phyloP scores from a whole-genome alignment of 768 basidiomycete genomes.

The Kwoniella sp. region DNA sequence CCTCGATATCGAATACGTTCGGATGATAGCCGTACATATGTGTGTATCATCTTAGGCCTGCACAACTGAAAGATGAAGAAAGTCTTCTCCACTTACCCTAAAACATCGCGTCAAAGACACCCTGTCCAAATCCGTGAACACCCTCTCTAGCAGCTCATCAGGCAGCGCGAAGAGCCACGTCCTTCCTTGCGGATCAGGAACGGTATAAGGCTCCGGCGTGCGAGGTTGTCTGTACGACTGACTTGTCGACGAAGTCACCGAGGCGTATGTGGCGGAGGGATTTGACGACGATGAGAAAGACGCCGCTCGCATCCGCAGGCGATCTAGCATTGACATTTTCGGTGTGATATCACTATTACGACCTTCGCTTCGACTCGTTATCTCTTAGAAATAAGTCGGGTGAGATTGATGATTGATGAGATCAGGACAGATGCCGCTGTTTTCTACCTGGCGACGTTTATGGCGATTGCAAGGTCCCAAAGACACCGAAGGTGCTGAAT shows the following conservation, averaged over 20 bases:
- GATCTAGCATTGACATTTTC: constrained; percentile 21
- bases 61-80: too few species aligned
- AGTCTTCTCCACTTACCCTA: constrained; percentile 31
- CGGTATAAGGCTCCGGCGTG: constrained; percentile 32
- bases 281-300: constrained; percentile 7
- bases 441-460: too few species aligned
- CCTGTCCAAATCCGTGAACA: constrained; percentile 39
- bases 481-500: too few species aligned
- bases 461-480: too few species aligned
- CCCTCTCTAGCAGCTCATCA: constrained; percentile 39
- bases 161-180: constrained; percentile 36
- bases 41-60: too few species aligned
- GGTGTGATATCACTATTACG: not conserved
- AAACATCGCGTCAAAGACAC: constrained; percentile 34
- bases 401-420: not conserved
- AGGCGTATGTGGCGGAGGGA: constrained; percentile 13
- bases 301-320: constrained; percentile 7
- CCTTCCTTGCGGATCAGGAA: constrained; percentile 30
- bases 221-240: constrained; percentile 2
- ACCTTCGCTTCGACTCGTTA: not conserved
- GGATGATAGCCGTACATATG: too few species aligned
- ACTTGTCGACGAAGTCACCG: constrained; percentile 8
- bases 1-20: too few species aligned
- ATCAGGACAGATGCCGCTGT: too few species aligned
- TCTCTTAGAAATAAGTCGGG: not conserved